Evolutionary conservation across 192 early-diverging fungal species (phyloP), one percentile per base, ranked within the genome.

Genomic region (Coemansia sp.): DNA sequence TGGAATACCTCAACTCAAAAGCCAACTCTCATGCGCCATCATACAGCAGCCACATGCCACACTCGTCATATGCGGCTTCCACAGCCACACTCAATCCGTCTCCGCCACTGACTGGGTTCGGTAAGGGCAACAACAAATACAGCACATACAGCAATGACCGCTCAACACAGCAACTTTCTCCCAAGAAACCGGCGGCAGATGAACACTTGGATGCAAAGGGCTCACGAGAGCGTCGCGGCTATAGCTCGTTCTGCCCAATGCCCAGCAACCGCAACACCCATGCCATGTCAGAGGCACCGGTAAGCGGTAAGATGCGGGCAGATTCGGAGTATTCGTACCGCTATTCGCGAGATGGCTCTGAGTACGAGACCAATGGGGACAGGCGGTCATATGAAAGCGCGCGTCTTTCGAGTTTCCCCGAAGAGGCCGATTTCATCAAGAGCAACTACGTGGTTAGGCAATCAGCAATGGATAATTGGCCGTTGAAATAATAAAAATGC

Each of bases 231-330:
- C 59, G 42, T 10, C 50, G 51, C 12, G 64, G 64, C 10, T 64
- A 61, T 39, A 68, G 65, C 58, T 75, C 71, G 39, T 75, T 75
- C 50, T 58, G 53, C n/a, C 71, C 71, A 2, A 45, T 75, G 4
- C 60, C 62, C 8, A 37, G 45, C 10, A 26, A 31, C 39, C 62
- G 53, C 45, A 55, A 56, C 26, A 56, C 62, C 5, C 28, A 43
- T 30, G 32, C 32, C 32, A 7, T 34, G 14, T 15, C 30, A 45
- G 11, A 41, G 39, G 12, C 58, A n/a, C 40, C 51, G n/a, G 53
- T 50, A 7, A 40, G 40, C 18, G 37, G 40, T 12, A 62, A 26
- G 1, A 17, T 30, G 7, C 28, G 28, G 42, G 20, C 37, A 2
- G 62, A 56, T 3, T 64, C 53, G 9, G 57, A 59, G 15, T 59